Evolutionary conservation across 176 grass and related monocot species (phyloP), one percentile per base, ranked within the genome.

Genomic region (Oryza meyeriana): DNA sequence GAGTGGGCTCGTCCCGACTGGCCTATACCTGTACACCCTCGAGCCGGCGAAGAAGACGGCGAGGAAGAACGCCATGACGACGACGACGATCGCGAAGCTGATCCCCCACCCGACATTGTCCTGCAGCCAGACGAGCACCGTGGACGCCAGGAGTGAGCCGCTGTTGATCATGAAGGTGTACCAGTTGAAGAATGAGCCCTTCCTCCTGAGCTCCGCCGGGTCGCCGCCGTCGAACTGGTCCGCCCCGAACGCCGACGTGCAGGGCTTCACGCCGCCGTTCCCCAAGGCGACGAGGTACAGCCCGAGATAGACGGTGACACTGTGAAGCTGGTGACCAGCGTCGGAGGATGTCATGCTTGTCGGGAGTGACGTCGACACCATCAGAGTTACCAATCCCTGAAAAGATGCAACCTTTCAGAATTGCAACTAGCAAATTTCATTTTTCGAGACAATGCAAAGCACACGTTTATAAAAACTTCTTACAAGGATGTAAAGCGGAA

Each of bases 251-350:
- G 89, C 48, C 2, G 75, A 41, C 0, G 41, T 29, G 30, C 81
- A 87, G 11, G 89, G 77, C 71, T 87, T 87, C 2, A 87, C 64
- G 9, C 81, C 81, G 16, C 89, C 85, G 12, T 29, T 81, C 1
- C 42, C 85, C 1, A 91, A 16, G 48, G 81, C 81, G 3, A 71
- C 65, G 38, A 91, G 81, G 66, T 91, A 91, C 29, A 91, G 41
- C 4, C 85, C 89, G 24, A 86, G 17, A 45, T 76, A 85, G 39
- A 81, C 78, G 10, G 66, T 22, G 26, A 18, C 18, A 24, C 27
- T 42, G 36, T 72, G 32, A 34, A 29, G 69, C 5, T 35, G 13
- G 4, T 26, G 44, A 0, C 66, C 33, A 3, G 11, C 4, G 64
- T 39, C 24, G 67, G 80, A 28, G 20, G 52, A 58, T 3, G 52